Conservation (phyloP, 2,329 filamentous ascomycete genomes). For the Pestalotiopsis sp. region DNA sequence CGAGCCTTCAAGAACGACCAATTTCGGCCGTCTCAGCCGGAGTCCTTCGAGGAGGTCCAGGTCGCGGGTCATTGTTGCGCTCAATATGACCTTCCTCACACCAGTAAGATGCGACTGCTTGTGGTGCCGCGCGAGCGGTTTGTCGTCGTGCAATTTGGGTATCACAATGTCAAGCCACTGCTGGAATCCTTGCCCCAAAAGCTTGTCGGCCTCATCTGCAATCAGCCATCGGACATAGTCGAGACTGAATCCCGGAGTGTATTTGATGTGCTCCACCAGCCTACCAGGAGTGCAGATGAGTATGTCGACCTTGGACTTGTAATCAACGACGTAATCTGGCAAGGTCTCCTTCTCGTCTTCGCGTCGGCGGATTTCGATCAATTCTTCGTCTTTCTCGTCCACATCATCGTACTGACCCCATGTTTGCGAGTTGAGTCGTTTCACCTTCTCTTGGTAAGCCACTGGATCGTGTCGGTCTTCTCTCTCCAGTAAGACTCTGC, state of each 20-base stretch:
- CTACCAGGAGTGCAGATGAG: conserved; percentile 91
- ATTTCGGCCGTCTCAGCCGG: conserved; percentile 70
- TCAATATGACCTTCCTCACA: conserved; percentile 82
- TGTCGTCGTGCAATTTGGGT: conserved; percentile 54
- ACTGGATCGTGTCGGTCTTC: conserved; percentile 66
- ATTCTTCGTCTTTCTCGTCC: conserved; percentile 34
- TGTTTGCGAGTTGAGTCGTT: conserved; percentile 49
- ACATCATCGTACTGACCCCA: conserved; percentile 35
- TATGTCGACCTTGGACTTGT: conserved; percentile 78
- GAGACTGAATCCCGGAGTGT: conserved; percentile 80
- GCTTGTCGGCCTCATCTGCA: conserved; percentile 90
- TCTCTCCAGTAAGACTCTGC: conserved; percentile 44
- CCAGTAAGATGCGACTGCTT: conserved; percentile 53
- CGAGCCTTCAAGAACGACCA: conserved; percentile 73
- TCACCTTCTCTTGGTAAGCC: conserved; percentile 43
- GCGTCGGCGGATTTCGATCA: conserved; percentile 25
- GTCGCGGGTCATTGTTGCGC: conserved; percentile 90
- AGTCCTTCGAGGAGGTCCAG: conserved; percentile 77
- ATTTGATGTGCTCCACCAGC: conserved; percentile 86
- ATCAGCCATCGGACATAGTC: conserved; percentile 84
- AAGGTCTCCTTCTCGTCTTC: conserved; percentile 39
- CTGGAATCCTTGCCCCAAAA: conserved; percentile 90
- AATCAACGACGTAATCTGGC: conserved; percentile 65
- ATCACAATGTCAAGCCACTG: conserved; percentile 82
- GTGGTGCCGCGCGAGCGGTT: conserved; percentile 54